Evolutionary conservation across 495 filamentous ascomycete genomes (phyloP), one percentile per base, ranked within the genome.

Genomic region (Lepraria neglecta): DNA sequence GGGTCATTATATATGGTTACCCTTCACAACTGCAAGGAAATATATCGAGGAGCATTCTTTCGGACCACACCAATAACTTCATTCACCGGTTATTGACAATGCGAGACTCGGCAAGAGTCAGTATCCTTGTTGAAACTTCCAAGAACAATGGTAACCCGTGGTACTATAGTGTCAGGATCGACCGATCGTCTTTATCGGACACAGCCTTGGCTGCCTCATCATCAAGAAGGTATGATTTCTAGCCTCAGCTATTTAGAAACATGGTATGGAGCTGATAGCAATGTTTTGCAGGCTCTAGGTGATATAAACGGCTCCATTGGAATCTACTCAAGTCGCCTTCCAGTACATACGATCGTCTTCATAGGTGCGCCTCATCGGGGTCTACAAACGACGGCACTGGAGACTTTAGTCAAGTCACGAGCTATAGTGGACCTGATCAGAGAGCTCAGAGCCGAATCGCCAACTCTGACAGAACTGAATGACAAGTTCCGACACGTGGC

Each of bases 1-100:
- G 70, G 48, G 71, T 69, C 1, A 68, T 73, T 56, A 74, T 73
- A 24, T 74, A 74, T 55, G 74, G 74, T 9, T 75, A 76, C 61
- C 64, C 70, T 21, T 74, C 72, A 14, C 69, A 69, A 48, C 56
- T 76, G 17, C 57, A 67, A 47, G 55, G 53, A 10, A 69, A 62
- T 50, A 35, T 57, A 46, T 71, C 61, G 38, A 56, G 30, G 44
- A 61, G 58, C 42, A 66, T 48, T 33, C 62, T 70, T 4, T 47
- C 60, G 2, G 70, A 74, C 35, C 72, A 72, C 44, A 67, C 55
- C 38, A 60, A 59, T 10, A 56, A 64, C 35, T 69, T 74, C 40
- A 64, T 68, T n/a, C 55, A 70, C 27, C 48, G 56, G 33, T 58
- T 72, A 15, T 59, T 66, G 35, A 58, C 61, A 58, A 65, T 64